A percentile compares a stretch with the other conserved stretches of the same genome.
These are phyloP conservation scores for Suillus lakei DNA, from an alignment of 768 basidiomycete genomes.

Conservation along the genomic window DNA sequence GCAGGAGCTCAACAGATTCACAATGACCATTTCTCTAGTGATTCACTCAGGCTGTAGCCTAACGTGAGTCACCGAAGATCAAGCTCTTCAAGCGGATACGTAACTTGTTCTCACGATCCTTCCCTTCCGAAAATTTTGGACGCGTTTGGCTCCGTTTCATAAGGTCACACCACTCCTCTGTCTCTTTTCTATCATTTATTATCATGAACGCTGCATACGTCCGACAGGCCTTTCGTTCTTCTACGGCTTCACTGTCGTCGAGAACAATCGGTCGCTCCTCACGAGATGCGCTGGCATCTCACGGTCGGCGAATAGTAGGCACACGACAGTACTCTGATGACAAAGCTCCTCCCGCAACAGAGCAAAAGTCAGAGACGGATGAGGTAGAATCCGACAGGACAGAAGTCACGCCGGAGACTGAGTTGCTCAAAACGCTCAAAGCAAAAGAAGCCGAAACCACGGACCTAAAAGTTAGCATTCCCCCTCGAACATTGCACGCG, in stretches of 20 bases:
- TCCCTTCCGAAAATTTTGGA: constrained; percentile 13
- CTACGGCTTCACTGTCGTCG: constrained; percentile 59
- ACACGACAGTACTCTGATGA: constrained; percentile 65
- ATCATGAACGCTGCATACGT: constrained; percentile 59
- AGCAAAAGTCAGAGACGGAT: constrained; percentile 29
- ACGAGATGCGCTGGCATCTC: constrained; percentile 27
- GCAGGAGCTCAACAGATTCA: not conserved
- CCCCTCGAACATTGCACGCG: constrained; percentile 1
- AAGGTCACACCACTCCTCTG: not conserved
- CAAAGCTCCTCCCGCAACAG: constrained; percentile 40
- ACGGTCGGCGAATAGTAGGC: constrained; percentile 28
- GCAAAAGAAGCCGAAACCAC: constrained; percentile 80
- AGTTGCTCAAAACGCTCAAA: constrained; percentile 62
- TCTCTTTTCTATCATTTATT: not conserved
- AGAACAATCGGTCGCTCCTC: constrained; percentile 48
- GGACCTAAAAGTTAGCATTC: constrained; percentile 75
- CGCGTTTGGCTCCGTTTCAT: constrained; percentile 10
- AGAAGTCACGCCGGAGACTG: constrained; percentile 39
- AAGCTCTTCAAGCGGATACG: constrained; percentile 23
- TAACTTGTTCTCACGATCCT: constrained; percentile 11
- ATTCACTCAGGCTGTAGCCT: too few species aligned
- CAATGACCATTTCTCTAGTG: not conserved
- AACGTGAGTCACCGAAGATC: too few species aligned
- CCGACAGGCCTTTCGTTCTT: constrained; percentile 59
- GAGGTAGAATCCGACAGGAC: constrained; percentile 23